Evolutionary conservation across 1,139 yeast genomes (phyloP).

Genomic region (Hansenula sp.): DNA sequence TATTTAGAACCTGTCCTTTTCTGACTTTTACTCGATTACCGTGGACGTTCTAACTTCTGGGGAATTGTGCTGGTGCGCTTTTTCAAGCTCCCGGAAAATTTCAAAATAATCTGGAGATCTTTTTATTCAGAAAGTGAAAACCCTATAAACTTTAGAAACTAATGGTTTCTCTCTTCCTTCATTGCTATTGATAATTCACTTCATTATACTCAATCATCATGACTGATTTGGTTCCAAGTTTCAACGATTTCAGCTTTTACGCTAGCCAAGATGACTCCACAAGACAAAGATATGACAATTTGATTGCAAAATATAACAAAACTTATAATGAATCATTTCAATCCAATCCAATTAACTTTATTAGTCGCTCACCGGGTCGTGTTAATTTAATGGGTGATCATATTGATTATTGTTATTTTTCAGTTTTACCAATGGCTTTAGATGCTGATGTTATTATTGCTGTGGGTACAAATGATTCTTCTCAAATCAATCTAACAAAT

Average conservation of each 20-base stretch:
- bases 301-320: constrained; percentile 23
- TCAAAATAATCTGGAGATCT: too few relatives aligned
- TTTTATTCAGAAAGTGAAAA: too few relatives aligned
- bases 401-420: constrained; percentile 64
- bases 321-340: constrained; percentile 20
- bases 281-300: constrained; percentile 26
- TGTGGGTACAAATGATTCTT: constrained; percentile 30
- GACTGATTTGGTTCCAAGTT: constrained; percentile 28
- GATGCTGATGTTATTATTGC: constrained; percentile 63
- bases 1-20: too few relatives aligned
- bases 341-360: constrained; percentile 34
- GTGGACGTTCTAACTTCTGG: too few relatives aligned
- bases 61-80: too few relatives aligned
- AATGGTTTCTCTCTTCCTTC: too few relatives aligned
- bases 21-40: too few relatives aligned
- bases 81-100: too few relatives aligned
- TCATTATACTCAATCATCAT: background rate
- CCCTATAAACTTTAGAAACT: too few relatives aligned
- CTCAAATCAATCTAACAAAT: constrained; percentile 42
- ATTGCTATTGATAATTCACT: too few relatives aligned
- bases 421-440: constrained; percentile 76
- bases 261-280: constrained; percentile 25
- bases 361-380: constrained; percentile 68
- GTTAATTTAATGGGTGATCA: constrained; percentile 77
- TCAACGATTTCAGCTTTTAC: constrained; percentile 34